A percentile compares a stretch with the other conserved stretches of the same genome.
Conservation (phyloP, 2,329 filamentous ascomycete species). For the Fusarium miscanthi region DNA sequence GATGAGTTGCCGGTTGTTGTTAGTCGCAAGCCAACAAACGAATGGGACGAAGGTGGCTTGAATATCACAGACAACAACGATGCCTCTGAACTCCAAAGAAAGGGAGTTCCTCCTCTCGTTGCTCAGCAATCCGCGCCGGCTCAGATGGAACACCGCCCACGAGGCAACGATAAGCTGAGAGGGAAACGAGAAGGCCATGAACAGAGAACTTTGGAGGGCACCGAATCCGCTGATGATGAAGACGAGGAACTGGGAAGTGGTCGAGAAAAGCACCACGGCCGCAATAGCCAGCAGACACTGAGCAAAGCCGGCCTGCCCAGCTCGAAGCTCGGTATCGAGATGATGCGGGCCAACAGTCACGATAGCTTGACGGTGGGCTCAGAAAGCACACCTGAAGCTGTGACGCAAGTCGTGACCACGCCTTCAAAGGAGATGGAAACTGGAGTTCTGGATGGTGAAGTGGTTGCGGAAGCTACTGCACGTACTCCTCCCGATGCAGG, state of each 20-base stretch:
- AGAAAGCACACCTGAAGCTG: slow-evolving; percentile 62
- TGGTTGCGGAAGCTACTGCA: slow-evolving; percentile 11
- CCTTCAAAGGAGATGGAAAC: slow-evolving; percentile 57
- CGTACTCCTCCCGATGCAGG: slow-evolving; percentile 43
- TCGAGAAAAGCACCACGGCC: slow-evolving; percentile 60
- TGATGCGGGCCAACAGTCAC: slow-evolving; percentile 97
- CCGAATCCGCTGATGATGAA: slow-evolving; percentile 92
- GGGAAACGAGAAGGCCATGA: slow-evolving; percentile 81
- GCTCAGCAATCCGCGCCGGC: slow-evolving; percentile 74
- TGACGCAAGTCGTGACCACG: slow-evolving; percentile 63
- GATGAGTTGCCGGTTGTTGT: slow-evolving; percentile 84
- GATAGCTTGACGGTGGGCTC: slow-evolving; percentile 75
- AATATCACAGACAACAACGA: slow-evolving; percentile 73
- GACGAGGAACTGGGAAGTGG: slow-evolving; percentile 83
- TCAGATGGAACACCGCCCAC: slow-evolving; percentile 65
- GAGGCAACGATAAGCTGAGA: slow-evolving; percentile 78
- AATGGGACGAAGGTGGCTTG: slow-evolving; percentile 83
- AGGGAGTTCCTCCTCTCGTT: slow-evolving; percentile 64
- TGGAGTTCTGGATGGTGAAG: slow-evolving; percentile 43
- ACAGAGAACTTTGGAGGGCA: slow-evolving; percentile 76
- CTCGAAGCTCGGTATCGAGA: slow-evolving; percentile 93
- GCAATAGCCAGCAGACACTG: slow-evolving; percentile 51
- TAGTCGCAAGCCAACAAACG: slow-evolving; percentile 76
- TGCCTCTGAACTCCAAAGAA: slow-evolving; percentile 50
- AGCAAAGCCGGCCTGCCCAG: slow-evolving; percentile 72